Base-by-base conservation (phyloP, 768 basidiomycete genomes). In the Macrolepiota albuminosa region DNA sequence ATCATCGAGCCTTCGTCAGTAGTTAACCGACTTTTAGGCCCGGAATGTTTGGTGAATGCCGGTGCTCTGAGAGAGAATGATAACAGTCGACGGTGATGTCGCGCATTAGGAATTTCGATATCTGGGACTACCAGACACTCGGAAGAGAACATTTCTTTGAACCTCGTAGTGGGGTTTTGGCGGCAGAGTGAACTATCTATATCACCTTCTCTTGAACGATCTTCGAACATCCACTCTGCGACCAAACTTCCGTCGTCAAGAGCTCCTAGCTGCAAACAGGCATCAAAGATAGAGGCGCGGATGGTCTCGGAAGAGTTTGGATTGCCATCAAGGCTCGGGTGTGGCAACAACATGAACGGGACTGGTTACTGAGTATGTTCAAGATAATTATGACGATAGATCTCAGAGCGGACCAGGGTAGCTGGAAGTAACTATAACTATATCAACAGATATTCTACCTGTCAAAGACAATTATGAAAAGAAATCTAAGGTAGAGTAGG, bases 181-280 rank as follows among this genome's bases (percentile, higher is more conserved):
- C 45, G 56, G 29, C 42, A 29, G 16, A 43, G 45, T 10, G 59
- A 18, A 34, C 9, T 26, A n/a, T 21, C 21, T 21, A 21, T 21
- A 21, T 47, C 47, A 49, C 36, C 48, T 13, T 37, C 54, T 34
- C 34, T 40, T 18, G 66, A 61, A 26, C 59, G 64, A 51, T 73
- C 71, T 47, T 64, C 64, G 61, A 73, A 73, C 62, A 74, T 70
- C 71, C 73, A 75, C 40, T 70, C 64, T 26, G 70, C 71, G 36
- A 73, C 61, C 42, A 66, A 60, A 58, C 67, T 73, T 61, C 73
- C 69, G 11, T 68, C 63, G 58, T 73, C 71, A 11, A 75, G 65
- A 1, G 69, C 71, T 18, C 73, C 74, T 10, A 75, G 64, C 50
- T 73, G 69, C 37, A 71, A 60, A 42, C 72, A 73, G 56, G 66